phyloP scores from a whole-genome alignment of 495 filamentous ascomycete genomes.

The Mytilinidion resinicola region DNA sequence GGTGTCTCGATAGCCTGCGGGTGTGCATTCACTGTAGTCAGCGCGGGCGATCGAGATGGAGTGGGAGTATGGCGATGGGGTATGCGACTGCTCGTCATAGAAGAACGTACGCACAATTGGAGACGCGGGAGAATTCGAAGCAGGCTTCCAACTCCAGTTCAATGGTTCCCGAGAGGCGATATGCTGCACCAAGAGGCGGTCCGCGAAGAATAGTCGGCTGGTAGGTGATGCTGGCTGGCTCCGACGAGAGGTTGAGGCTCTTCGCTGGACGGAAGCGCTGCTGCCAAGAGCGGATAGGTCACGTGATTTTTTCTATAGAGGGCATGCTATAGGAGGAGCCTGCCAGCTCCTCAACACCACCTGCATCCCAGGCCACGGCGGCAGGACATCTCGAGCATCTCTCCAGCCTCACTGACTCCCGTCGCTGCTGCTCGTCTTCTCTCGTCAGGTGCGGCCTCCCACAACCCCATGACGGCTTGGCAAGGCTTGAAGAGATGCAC shows the following conservation, averaged over 20 bases:
- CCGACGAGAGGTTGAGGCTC: background rate
- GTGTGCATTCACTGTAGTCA: background rate
- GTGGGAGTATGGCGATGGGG: background rate
- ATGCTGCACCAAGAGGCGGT: background rate
- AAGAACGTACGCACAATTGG: background rate
- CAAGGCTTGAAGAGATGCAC: too few relatives aligned
- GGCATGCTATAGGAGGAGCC: background rate
- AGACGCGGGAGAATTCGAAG: background rate
- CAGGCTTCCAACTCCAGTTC: background rate
- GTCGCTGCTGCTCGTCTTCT: too few relatives aligned
- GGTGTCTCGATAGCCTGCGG: conserved; percentile 1
- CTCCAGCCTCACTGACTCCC: too few relatives aligned
- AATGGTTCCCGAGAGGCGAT: background rate
- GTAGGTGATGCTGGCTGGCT: background rate
- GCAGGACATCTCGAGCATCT: too few relatives aligned
- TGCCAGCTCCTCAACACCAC: too few relatives aligned
- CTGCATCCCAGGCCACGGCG: too few relatives aligned
- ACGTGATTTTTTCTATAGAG: background rate
- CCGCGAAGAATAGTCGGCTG: background rate
- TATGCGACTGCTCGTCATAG: background rate
- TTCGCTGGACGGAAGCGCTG: too few relatives aligned
- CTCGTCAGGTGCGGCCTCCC: too few relatives aligned
- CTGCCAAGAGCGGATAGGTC: background rate
- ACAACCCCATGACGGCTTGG: too few relatives aligned
- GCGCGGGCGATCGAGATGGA: background rate